A percentile compares a stretch with the other conserved stretches of the same genome.
Conservation (phyloP, 805 yeast genomes). For the Candida tibetensis region DNA sequence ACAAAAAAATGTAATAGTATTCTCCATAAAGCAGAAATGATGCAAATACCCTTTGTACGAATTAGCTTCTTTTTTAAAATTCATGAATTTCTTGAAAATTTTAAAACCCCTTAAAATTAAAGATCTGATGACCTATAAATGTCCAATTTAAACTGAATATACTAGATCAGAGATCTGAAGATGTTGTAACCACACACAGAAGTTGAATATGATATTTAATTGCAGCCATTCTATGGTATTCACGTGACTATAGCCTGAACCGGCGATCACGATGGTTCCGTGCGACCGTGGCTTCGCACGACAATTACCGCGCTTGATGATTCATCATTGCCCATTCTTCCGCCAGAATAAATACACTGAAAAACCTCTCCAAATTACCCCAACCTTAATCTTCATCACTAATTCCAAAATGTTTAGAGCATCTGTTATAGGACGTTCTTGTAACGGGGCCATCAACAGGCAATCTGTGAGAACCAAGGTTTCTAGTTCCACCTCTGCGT, state of each 20-base stretch:
- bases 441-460: background rate
- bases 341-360: conserved; percentile 1
- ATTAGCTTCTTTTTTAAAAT: no score
- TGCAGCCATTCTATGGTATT: background rate
- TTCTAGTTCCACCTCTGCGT: conserved; percentile 82
- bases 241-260: conserved; percentile 2
- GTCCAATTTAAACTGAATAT: no score
- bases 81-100: no score
- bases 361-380: conserved; percentile 5
- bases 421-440: conserved; percentile 1
- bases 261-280: conserved; percentile 6
- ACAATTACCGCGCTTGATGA: conserved; percentile 4
- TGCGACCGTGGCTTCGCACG: background rate
- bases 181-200: no score
- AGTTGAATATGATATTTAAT: background rate
- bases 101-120: no score
- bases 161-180: no score
- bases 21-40: no score
- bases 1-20: no score
- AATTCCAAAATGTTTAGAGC: conserved; percentile 5
- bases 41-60: no score
- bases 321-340: conserved; percentile 1
- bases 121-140: no score
- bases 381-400: background rate
- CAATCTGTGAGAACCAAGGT: conserved; percentile 6